Base-by-base conservation (phyloP, 176 grass and related monocot genomes). In the bread wheat (Triticum aestivum) region DNA sequence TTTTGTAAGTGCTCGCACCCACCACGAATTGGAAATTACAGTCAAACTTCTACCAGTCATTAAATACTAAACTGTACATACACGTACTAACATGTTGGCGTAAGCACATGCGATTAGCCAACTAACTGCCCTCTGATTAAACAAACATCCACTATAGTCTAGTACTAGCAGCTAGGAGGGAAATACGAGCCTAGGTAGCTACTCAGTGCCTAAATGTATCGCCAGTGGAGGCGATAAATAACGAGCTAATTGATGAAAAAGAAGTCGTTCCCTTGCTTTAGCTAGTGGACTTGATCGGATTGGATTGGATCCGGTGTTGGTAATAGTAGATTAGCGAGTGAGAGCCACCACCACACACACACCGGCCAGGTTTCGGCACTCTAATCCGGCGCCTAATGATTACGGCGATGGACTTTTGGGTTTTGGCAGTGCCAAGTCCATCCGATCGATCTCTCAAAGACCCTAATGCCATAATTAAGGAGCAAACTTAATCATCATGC, bases 371-470 rank as follows among this genome's bases (percentile, higher is more conserved):
- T 68, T 70, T 79, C 24, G 14, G 37, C 78, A 52, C 21, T 41
- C 29, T 88, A 77, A 91, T 91, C 85, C 85, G 69, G 69, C 69
- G 82, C 59, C 32, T 49, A 88, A 88, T 88, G 77, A 91, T 91
- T 85, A 82, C 82, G 32, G 18, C 12, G 2, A 65, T 91, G 77
- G 82, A 91, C 82, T 91, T 91, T 85, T 81, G 77, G 75, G 77
- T 91, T 91, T 85, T 81, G 77, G 75, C 61, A 30, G 41, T 37
- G 41, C 29, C 78, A 27, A 73, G n/a, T 38, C 79, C 23, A 26
- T 41, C 51, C 4, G 42, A 72, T 63, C 35, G 33, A 67, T 33
- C 80, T 29, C 38, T 13, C 39, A 68, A 84, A 69, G 85, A 58
- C 77, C 61, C 44, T 81, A 77, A 61, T 51, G 49, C 15, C 82